Conservation (phyloP, 2,329 filamentous ascomycete species). For the Botryotinia narcissicola region DNA sequence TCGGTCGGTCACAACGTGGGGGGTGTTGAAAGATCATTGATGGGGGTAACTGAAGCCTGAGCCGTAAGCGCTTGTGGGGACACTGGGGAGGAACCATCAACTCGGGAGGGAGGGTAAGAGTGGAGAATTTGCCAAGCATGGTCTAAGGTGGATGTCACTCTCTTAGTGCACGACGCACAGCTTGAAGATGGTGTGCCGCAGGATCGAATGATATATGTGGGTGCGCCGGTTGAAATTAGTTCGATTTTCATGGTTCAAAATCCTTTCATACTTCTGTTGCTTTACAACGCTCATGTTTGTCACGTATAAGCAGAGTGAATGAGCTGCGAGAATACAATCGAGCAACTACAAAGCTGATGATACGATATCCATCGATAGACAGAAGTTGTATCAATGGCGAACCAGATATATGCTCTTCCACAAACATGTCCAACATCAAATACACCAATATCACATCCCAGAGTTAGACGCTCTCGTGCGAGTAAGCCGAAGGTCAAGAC, state of each 20-base stretch:
- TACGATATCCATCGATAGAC: not conserved
- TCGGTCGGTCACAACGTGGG: not conserved
- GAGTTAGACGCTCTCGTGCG: conserved; percentile 27
- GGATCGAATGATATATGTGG: conserved; percentile 8
- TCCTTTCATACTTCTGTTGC: not conserved
- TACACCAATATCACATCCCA: not conserved
- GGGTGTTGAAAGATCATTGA: not conserved
- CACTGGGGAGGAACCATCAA: conserved; percentile 6
- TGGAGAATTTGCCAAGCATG: conserved; percentile 4
- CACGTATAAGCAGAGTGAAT: not conserved
- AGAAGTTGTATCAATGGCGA: not conserved
- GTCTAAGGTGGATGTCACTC: not conserved
- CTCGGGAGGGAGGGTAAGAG: conserved; percentile 11
- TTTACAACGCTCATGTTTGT: not conserved
- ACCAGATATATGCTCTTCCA: conserved; percentile 7
- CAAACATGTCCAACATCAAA: not conserved
- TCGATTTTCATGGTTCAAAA: not conserved
- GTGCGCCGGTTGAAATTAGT: conserved; percentile 4
- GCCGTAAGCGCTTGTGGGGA: conserved; percentile 15
- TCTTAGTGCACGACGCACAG: not conserved
- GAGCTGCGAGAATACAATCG: not conserved
- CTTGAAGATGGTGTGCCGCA: conserved; percentile 9
- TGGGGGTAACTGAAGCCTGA: not conserved
- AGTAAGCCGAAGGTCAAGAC: conserved; percentile 38
- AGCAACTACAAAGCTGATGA: not conserved